Evolutionary conservation across 176 grass and related monocot genomes (phyloP).

Genomic region (Puccinellia tenuiflora): DNA sequence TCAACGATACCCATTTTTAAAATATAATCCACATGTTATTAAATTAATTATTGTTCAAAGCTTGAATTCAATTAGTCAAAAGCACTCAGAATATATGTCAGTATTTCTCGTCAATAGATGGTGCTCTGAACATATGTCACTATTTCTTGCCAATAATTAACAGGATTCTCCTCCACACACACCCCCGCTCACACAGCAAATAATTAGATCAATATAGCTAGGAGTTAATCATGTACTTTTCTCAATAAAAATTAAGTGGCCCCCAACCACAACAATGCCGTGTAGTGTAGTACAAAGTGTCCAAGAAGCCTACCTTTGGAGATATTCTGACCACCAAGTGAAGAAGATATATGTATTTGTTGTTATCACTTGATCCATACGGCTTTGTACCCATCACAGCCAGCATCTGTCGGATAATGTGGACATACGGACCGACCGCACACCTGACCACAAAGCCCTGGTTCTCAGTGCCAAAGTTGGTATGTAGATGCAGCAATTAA

Average conservation of each 20-base stretch:
- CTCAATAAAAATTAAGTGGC: not conserved
- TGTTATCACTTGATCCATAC: slow-evolving; percentile 37
- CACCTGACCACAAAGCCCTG: slow-evolving; percentile 1
- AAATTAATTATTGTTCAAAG: not conserved
- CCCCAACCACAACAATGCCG: not conserved
- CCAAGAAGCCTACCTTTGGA: not conserved
- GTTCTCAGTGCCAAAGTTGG: slow-evolving; percentile 23
- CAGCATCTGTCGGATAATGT: slow-evolving; percentile 19
- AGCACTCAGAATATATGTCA: not conserved
- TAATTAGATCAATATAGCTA: not conserved
- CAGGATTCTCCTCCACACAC: not conserved
- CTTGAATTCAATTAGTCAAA: not conserved
- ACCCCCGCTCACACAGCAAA: not conserved
- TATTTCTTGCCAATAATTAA: not conserved
- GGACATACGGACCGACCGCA: slow-evolving; percentile 13
- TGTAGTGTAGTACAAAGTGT: not conserved
- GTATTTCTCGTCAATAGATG: not conserved
- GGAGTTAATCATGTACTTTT: not conserved
- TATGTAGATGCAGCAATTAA: not conserved
- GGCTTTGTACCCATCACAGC: slow-evolving; percentile 16
- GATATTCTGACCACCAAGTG: not conserved
- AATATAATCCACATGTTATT: not conserved
- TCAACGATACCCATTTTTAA: not conserved
- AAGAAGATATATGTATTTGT: not conserved
- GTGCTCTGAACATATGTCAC: no score